Base-by-base conservation (phyloP, 2,329 filamentous ascomycete species). In the Chaetothyriales sp. region DNA sequence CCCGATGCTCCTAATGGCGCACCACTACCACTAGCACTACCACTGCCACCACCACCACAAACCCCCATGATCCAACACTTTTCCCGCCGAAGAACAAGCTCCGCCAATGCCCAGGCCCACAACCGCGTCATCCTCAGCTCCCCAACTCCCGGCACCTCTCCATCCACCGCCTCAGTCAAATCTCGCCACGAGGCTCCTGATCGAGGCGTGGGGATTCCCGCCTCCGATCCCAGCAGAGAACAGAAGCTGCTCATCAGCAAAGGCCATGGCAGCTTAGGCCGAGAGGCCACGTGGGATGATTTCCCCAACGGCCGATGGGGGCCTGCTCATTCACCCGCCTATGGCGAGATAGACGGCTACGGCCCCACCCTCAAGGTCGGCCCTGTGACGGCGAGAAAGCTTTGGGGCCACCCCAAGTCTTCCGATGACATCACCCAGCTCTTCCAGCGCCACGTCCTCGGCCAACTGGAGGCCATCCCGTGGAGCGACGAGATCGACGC, bases 221-320 rank as follows among this genome's bases (percentile, higher is more conserved):
- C 80, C 61, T 64, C 77, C 50, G 75, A 90, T 62, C 89, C 90
- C 65, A 82, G 80, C 18, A 80, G 89, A 49, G 83, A 84, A 52
- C 90, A 89, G 66, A 92, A 88, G 0, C 77, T 97, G 8, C 88
- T 89, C 25, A 95, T 95, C 53, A 95, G 89, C 0, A 90, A 97
- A 70, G 90, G 92, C 5, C 85, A 95, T 63, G 92, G 90, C 20
- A 78, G 85, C 2, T 74, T 95, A 5, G 92, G 90, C 9, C 79
- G 92, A 48, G 90, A 97, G 73, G 92, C 92, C 33, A 98, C 92
- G 0, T 98, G 92, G 92, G 92, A 98, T 63, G 92, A 98, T 62
- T 98, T 89, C 67, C 90, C 90, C 57, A 97, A 97, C 72, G 92
- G 90, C 25, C 81, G 90, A 51, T 97, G 90, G 82, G 90, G 90